phyloP scores from a whole-genome alignment of 495 filamentous ascomycete species.

The Endocarpon pusillum region DNA sequence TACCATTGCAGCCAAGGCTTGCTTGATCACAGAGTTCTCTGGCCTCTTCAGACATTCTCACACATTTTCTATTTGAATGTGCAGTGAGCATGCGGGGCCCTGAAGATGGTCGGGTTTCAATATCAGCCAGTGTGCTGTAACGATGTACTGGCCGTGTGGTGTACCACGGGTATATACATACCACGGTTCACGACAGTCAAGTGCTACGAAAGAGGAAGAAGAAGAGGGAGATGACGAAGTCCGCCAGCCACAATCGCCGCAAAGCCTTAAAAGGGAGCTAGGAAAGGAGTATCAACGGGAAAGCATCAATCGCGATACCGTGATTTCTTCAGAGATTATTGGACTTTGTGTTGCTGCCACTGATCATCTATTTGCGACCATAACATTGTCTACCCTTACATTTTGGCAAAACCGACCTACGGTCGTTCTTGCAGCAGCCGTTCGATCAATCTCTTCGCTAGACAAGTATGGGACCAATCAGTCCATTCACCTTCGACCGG shows the following conservation, averaged over 20 bases:
- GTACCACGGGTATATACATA: constrained; percentile 78
- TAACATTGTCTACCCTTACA: constrained; percentile 64
- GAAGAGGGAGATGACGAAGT: constrained; percentile 6
- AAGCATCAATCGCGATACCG: constrained; percentile 2
- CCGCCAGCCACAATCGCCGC: constrained; percentile 10
- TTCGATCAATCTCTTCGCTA: constrained; percentile 63
- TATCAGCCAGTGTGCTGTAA: too few species aligned
- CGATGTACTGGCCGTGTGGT: constrained; percentile 97
- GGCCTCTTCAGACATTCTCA: too few species aligned
- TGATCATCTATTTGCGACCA: constrained; percentile 76
- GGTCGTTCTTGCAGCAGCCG: constrained; percentile 67
- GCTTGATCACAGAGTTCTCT: too few species aligned
- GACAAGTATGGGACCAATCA: constrained; percentile 72
- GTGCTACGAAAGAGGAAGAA: constrained; percentile 23
- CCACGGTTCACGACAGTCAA: constrained; percentile 32
- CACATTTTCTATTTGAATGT: too few species aligned
- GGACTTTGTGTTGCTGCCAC: constrained; percentile 63
- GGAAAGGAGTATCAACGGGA: constrained; percentile 11
- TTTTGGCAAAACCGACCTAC: constrained; percentile 96
- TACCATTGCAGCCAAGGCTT: too few species aligned
- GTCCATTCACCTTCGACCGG: constrained; percentile 72
- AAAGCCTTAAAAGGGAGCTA: constrained; percentile 1
- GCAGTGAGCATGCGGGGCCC: too few species aligned
- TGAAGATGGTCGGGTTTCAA: too few species aligned
- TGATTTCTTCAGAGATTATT: constrained; percentile 27